These are phyloP conservation scores for Eucalyptus marginata DNA, from an alignment of 345 rosid genomes.

Conservation along the genomic window DNA sequence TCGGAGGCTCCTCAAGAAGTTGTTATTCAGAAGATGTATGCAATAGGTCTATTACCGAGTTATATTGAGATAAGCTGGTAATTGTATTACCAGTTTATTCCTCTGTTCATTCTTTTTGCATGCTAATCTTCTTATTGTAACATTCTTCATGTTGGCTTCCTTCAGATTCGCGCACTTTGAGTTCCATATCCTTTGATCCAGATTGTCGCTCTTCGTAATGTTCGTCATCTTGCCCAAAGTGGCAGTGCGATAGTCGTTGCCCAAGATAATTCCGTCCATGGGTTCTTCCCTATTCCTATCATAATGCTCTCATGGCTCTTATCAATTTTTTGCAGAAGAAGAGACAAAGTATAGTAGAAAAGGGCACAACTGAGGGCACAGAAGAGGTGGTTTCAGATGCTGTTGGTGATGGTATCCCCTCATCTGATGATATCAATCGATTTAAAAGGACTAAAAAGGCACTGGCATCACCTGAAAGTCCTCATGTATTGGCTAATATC, in stretches of 20 bases:
- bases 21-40: conserved; percentile 80
- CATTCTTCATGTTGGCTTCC: background rate
- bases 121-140: background rate
- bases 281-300: conserved; percentile 92
- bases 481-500: background rate
- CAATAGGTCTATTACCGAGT: conserved; percentile 50
- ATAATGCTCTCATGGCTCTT: conserved; percentile 94
- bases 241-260: conserved; percentile 59
- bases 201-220: conserved; percentile 68
- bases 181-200: conserved; percentile 89
- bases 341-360: conserved; percentile 61
- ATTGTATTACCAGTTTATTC: background rate
- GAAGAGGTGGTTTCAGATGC: conserved; percentile 89
- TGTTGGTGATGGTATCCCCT: conserved; percentile 54
- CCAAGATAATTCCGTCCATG: conserved; percentile 64
- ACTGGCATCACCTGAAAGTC: background rate
- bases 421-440: conserved; percentile 37
- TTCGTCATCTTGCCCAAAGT: conserved; percentile 59
- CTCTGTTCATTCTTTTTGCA: background rate
- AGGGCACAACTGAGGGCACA: conserved; percentile 87
- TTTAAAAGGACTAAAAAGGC: conserved; percentile 74
- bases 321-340: conserved; percentile 77
- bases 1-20: conserved; percentile 82
- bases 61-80: conserved; percentile 54
- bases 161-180: conserved; percentile 80